These are phyloP conservation scores for Schizosaccharomyces octosporus DNA, from an alignment of 805 yeast species.

Conservation along the genomic window DNA sequence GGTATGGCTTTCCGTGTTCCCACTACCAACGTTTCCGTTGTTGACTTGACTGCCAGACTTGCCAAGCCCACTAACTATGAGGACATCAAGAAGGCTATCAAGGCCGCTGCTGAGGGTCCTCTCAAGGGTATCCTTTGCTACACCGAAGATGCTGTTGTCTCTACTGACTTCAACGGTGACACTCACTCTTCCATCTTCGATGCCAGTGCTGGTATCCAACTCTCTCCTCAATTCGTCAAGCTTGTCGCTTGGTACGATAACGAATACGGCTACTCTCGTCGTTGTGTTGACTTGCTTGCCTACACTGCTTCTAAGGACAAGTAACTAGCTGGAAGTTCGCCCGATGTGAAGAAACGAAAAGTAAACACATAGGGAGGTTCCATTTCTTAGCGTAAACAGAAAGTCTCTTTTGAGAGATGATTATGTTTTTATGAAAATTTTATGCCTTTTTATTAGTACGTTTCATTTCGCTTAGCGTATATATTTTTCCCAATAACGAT, in stretches of 20 bases:
- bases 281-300: constrained; percentile 76
- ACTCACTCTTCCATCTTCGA: constrained; percentile 71
- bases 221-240: constrained; percentile 75
- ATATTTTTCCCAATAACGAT: too few species aligned
- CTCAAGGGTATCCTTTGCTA: constrained; percentile 67
- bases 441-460: too few species aligned
- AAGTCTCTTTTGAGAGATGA: too few species aligned
- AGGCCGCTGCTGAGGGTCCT: constrained; percentile 52
- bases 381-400: neutral
- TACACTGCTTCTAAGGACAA: constrained; percentile 29
- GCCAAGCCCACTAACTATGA: constrained; percentile 55
- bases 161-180: constrained; percentile 70
- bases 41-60: constrained; percentile 70
- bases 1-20: constrained; percentile 90
- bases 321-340: neutral
- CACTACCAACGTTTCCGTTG: constrained; percentile 80
- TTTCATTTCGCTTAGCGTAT: too few species aligned
- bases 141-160: constrained; percentile 83
- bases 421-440: too few species aligned
- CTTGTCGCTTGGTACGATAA: constrained; percentile 86
- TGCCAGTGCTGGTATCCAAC: constrained; percentile 70
- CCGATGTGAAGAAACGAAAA: neutral
- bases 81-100: constrained; percentile 52
- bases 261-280: constrained; percentile 88
- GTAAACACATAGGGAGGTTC: neutral